phyloP scores from a whole-genome alignment of 331 rosid species.

The Ulmus americana region DNA sequence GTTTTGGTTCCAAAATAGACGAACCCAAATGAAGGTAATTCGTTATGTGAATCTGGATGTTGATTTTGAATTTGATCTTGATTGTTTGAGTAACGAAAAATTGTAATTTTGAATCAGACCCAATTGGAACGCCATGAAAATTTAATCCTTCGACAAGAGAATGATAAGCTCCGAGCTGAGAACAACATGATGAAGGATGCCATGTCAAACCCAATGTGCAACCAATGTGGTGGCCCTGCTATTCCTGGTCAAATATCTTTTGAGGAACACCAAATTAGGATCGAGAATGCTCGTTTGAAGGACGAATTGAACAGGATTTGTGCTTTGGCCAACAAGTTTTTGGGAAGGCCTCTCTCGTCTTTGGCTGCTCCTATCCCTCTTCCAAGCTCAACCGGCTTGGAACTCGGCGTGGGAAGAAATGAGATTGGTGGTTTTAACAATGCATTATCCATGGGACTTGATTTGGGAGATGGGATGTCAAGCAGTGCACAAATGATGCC shows the following conservation, averaged over 20 bases:
- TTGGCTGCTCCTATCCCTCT: conserved; percentile 31
- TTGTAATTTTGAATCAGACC: conserved; percentile 41
- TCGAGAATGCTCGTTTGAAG: conserved; percentile 68
- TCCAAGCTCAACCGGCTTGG: conserved; percentile 38
- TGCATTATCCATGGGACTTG: conserved; percentile 52
- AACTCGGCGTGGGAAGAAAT: conserved; percentile 62
- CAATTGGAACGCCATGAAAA: conserved; percentile 87
- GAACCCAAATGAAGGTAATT: conserved; percentile 88
- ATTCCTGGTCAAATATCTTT: conserved; percentile 63
- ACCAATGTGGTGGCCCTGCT: conserved; percentile 71
- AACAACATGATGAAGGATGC: conserved; percentile 63
- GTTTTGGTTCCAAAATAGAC: conserved; percentile 89
- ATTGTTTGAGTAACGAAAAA: conserved; percentile 9
- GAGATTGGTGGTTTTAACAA: conserved; percentile 41
- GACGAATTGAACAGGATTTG: conserved; percentile 61
- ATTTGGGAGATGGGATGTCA: conserved; percentile 49
- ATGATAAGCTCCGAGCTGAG: conserved; percentile 78
- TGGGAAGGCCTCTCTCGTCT: conserved; percentile 55
- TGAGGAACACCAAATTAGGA: conserved; percentile 70
- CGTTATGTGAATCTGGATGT: background rate
- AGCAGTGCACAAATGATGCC: conserved; percentile 31
- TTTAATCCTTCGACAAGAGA: conserved; percentile 64
- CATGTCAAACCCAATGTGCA: conserved; percentile 58
- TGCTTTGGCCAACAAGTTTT: conserved; percentile 45
- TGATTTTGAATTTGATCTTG: background rate